Evolutionary conservation across 2,329 filamentous ascomycete species (phyloP), one percentile per base, ranked within the genome.

Genomic region (Aureobasidium mangrovei): DNA sequence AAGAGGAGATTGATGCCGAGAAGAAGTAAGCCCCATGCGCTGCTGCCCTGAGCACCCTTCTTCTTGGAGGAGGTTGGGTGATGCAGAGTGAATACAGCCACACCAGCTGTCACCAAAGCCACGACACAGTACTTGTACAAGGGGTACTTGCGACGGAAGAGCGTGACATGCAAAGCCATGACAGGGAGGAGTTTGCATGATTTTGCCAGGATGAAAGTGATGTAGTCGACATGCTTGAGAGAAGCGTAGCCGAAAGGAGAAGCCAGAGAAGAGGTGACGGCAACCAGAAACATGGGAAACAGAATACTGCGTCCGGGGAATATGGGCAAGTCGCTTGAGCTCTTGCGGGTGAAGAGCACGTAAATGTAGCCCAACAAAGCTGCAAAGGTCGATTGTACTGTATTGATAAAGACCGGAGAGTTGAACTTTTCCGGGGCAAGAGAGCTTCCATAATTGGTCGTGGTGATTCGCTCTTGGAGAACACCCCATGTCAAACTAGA

Each of bases 161-260:
- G 72, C 42, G 90, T 91, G 65, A 97, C 82, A 74, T 98, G 91
- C 39, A 98, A 79, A 65, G 93, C 84, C 93, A 98, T 97, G 65
- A 98, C 93, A 2, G 93, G 93, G n/a, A 98, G 83, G 24, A 98
- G 80, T 75, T 98, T 98, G 84, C 93, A 98, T 63, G 86, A 91
- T 74, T 98, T 97, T 63, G 93, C 91, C 40, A 98, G 85, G 62
- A 96, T 88, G 73, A 95, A 97, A 31, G 93, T 96, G 65, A 97
- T 88, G 73, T 97, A 97, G 79, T 97, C 93, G 71, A 97, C 90
- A 70, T 97, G 90, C 36, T 86, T 84, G 48, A 97, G 83, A 56
- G 84, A 86, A 47, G 93, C 91, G 72, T 97, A 97, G 62, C 91
- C 93, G 66, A 96, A 96, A 2, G 91, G 91, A n/a, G 86, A 90